Evolutionary conservation across 2,329 filamentous ascomycete species (phyloP).

Genomic region (Scleromitrula shiraiana): DNA sequence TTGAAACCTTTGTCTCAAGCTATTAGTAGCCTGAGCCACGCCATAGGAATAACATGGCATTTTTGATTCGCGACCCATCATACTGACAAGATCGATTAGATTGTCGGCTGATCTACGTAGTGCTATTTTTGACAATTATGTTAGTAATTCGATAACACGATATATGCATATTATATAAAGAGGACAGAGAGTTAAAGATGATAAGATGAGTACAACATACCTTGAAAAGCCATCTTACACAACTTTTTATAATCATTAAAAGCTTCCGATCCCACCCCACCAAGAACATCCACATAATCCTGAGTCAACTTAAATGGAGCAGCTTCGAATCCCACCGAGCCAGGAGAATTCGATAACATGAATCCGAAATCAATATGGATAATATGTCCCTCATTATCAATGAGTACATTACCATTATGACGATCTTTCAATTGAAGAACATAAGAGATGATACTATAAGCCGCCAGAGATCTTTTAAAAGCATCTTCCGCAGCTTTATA

Average conservation of each 20-base stretch:
- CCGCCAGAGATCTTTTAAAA: slow-evolving; percentile 74
- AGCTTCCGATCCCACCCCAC: slow-evolving; percentile 60
- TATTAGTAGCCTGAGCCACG: slow-evolving; percentile 60
- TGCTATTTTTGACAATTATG: slow-evolving; percentile 40
- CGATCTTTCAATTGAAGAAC: slow-evolving; percentile 78
- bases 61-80: slow-evolving; percentile 76
- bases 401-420: slow-evolving; percentile 79
- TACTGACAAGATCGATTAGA: slow-evolving; percentile 71
- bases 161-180: no score
- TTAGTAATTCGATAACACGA: not conserved
- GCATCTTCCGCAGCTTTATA: slow-evolving; percentile 67
- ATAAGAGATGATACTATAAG: slow-evolving; percentile 80
- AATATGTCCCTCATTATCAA: slow-evolving; percentile 79
- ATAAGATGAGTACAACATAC: no score
- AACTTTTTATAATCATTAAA: slow-evolving; percentile 70
- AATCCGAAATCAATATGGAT: slow-evolving; percentile 88
- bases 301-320: slow-evolving; percentile 81
- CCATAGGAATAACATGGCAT: slow-evolving; percentile 80
- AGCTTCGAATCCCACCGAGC: slow-evolving; percentile 77
- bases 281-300: slow-evolving; percentile 78
- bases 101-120: slow-evolving; percentile 71
- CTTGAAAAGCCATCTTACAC: slow-evolving; percentile 79
- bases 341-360: slow-evolving; percentile 81
- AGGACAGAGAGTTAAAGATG: no score
- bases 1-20: slow-evolving; percentile 68